These are phyloP conservation scores for Aegilops bicornis DNA, from an alignment of 176 grass and related monocot genomes.

Conservation along the genomic window DNA sequence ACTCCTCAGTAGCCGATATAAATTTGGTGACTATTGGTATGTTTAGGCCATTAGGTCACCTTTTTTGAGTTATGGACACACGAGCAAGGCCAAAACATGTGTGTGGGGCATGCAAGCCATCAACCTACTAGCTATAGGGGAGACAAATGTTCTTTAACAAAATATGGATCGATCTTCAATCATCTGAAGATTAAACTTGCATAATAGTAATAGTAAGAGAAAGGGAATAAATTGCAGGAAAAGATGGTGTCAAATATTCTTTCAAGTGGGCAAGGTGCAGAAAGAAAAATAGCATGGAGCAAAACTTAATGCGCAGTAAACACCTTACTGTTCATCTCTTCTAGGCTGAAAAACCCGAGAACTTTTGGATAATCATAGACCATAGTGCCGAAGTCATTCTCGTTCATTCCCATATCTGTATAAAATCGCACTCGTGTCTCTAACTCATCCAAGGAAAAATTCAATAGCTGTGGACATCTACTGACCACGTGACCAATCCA, in stretches of 20 bases:
- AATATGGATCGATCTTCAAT: background rate
- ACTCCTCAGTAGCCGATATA: too few species aligned
- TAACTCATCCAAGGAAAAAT: constrained; percentile 58
- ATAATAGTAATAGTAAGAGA: background rate
- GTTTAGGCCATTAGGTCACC: background rate
- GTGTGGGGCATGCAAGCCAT: background rate
- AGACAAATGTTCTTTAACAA: background rate
- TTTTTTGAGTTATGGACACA: too few species aligned
- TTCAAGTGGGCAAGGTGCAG: background rate
- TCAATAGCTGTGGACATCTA: constrained; percentile 71
- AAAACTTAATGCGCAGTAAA: constrained; percentile 40
- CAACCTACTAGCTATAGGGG: background rate
- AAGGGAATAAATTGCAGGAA: constrained; percentile 1
- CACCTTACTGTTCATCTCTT: constrained; percentile 99
- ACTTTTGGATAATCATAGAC: constrained; percentile 90
- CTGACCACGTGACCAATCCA: constrained; percentile 81
- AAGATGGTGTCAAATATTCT: background rate
- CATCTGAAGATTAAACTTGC: background rate
- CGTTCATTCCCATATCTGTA: constrained; percentile 78
- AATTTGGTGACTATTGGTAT: background rate
- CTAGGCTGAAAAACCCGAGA: constrained; percentile 74
- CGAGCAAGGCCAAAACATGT: too few species aligned
- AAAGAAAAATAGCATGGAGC: constrained; percentile 15
- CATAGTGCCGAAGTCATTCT: constrained; percentile 90
- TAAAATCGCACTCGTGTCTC: constrained; percentile 72